Evolutionary conservation across 331 rosid genomes (phyloP), one percentile per base, ranked within the genome.

Genomic region (Malus hybrid): DNA sequence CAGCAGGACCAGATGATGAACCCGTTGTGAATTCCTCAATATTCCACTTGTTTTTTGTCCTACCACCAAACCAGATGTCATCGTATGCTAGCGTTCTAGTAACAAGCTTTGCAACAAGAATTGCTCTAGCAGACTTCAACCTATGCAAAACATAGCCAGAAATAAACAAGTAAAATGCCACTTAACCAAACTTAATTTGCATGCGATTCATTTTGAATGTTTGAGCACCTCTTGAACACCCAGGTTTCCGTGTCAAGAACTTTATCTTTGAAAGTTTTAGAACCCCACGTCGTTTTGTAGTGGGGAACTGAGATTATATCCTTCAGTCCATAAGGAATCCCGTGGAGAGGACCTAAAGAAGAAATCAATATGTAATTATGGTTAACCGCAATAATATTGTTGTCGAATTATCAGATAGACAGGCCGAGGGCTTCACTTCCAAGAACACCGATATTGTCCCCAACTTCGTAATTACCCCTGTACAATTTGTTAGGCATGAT

Each of bases 51-150:
- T 89, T 90, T 77, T 92, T 90, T 5, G 97, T 89, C 83, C 93
- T 80, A 15, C 97, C 93, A 13, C 95, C 95, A 65, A 89, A 93
- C 98, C 92, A 89, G 68, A 90, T 84, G 77, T 89, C 97, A 79
- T 93, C 92, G 75, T 87, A 93, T 60, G 96, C 97, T 79, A 93
- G 81, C 10, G 90, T 84, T 75, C 96, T 93, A 60, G 93, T 13
- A 80, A 86, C 98, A 80, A 91, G 96, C 84, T 89, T 93, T 57
- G 97, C 92, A 78, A 88, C 88, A 27, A 93, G 97, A 86, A 93
- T 87, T 1, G 90, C 88, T 63, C 90, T 92, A 0, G 90, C 87
- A 61, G 87, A 86, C 74, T 85, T 87, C 82, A 89, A 79, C 80
- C 93, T 88, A 71, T 29, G 64, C 15, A 29, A 16, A 65, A 20